These are phyloP conservation scores for Sphenostylis stenocarpa DNA, from an alignment of 306 rosid species.

Conservation along the genomic window DNA sequence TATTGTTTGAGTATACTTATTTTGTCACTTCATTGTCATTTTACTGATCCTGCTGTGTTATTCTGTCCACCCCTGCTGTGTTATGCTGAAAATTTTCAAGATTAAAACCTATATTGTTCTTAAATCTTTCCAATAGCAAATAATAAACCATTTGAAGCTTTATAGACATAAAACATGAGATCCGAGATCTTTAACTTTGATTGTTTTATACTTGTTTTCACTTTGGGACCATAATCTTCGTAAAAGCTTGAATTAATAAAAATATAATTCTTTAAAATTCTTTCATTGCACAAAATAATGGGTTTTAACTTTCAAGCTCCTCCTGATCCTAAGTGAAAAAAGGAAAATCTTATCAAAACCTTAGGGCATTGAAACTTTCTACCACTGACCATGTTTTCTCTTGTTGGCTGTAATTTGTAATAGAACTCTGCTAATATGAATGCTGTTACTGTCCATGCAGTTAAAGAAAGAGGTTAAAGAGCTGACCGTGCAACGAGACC, in stretches of 20 bases:
- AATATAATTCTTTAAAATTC: background rate
- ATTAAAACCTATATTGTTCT: conserved; percentile 5
- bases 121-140: background rate
- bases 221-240: background rate
- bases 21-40: background rate
- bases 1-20: background rate
- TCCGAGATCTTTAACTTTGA: background rate
- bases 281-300: background rate
- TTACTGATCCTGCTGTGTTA: background rate
- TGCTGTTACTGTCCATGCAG: conserved; percentile 49
- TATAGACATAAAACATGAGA: background rate
- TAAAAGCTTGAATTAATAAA: too few relatives aligned
- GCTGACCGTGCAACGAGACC: conserved; percentile 61
- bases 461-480: conserved; percentile 74
- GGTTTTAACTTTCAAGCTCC: conserved; percentile 15
- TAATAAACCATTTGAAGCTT: background rate
- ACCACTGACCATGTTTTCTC: conserved; percentile 5
- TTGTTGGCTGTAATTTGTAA: conserved; percentile 1
- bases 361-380: conserved; percentile 5
- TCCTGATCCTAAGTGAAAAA: conserved; percentile 3
- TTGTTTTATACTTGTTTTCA: background rate
- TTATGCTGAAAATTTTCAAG: background rate
- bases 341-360: background rate
- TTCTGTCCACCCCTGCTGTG: background rate
- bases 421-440: conserved; percentile 25